These are phyloP conservation scores for Eucalyptus decipiens DNA, from an alignment of 345 rosid species.

Conservation along the genomic window DNA sequence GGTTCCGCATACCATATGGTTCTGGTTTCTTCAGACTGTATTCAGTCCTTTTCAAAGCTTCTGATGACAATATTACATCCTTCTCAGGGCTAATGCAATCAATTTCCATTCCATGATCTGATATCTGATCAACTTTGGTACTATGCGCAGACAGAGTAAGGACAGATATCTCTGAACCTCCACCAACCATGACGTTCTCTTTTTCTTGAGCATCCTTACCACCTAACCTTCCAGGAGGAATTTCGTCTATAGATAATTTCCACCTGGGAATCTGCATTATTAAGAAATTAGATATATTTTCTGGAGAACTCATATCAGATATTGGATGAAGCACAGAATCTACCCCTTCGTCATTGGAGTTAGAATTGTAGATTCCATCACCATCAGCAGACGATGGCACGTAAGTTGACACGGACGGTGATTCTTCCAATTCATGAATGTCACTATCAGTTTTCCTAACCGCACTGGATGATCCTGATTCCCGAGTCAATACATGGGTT, in stretches of 20 bases:
- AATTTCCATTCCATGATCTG: slow-evolving; percentile 5
- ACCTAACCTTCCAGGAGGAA: slow-evolving; percentile 13
- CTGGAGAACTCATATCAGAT: slow-evolving; percentile 23
- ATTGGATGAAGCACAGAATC: slow-evolving; percentile 13
- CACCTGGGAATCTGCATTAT: slow-evolving; percentile 1
- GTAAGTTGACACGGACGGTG: slow-evolving; percentile 7
- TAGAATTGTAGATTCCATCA: slow-evolving; percentile 7
- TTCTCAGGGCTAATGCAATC: slow-evolving; percentile 12
- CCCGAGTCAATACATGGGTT: slow-evolving; percentile 1
- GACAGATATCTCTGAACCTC: slow-evolving; percentile 13
- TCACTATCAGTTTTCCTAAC: slow-evolving; percentile 9
- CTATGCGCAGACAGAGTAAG: slow-evolving; percentile 5
- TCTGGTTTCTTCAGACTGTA: slow-evolving; percentile 10
- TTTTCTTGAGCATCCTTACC: slow-evolving; percentile 6
- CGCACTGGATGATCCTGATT: background rate
- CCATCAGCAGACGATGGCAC: slow-evolving; percentile 9
- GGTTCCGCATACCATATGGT: slow-evolving; percentile 27
- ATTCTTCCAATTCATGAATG: slow-evolving; percentile 4
- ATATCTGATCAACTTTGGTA: slow-evolving; percentile 8
- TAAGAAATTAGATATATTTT: slow-evolving; percentile 6
- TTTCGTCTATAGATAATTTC: slow-evolving; percentile 7
- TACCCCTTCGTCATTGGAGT: slow-evolving; percentile 18
- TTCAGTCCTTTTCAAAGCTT: slow-evolving; percentile 10
- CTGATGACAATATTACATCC: slow-evolving; percentile 8
- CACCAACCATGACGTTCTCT: slow-evolving; percentile 12